Percentiles rank a stretch among this genome's conserved stretches.
phyloP scores from a whole-genome alignment of 2,329 filamentous ascomycete genomes.

The Paecilomyces sp. region DNA sequence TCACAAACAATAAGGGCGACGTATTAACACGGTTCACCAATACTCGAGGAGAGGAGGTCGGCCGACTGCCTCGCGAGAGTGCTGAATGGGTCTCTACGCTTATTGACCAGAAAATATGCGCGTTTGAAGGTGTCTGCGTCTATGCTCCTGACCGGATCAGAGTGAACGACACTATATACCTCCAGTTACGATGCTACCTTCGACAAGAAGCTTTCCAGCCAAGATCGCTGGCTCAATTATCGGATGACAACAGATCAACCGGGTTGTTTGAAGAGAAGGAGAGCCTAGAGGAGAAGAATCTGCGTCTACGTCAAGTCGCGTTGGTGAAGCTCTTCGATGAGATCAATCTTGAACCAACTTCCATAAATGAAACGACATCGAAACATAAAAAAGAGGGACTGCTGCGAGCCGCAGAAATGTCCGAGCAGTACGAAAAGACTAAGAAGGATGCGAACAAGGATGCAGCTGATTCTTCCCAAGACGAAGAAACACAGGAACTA shows the following conservation, averaged over 20 bases:
- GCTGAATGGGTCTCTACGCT: slow-evolving; percentile 89
- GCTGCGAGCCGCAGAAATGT: slow-evolving; percentile 78
- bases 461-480: slow-evolving; percentile 45
- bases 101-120: slow-evolving; percentile 83
- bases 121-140: slow-evolving; percentile 80
- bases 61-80: slow-evolving; percentile 76
- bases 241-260: slow-evolving; percentile 63
- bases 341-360: slow-evolving; percentile 71
- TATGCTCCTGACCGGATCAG: slow-evolving; percentile 78
- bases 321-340: slow-evolving; percentile 86
- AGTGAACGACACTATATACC: slow-evolving; percentile 89
- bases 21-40: slow-evolving; percentile 90
- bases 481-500: slow-evolving; percentile 83
- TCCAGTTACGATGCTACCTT: slow-evolving; percentile 76
- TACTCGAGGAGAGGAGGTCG: slow-evolving; percentile 69
- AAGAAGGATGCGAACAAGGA: slow-evolving; percentile 43
- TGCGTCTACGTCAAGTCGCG: slow-evolving; percentile 78
- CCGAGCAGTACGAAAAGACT: slow-evolving; percentile 64
- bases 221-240: slow-evolving; percentile 43
- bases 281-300: slow-evolving; percentile 71
- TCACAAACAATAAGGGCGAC: slow-evolving; percentile 61
- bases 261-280: slow-evolving; percentile 80
- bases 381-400: slow-evolving; percentile 78
- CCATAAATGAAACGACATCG: slow-evolving; percentile 64
- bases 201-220: slow-evolving; percentile 66